A percentile compares a stretch with the other conserved stretches of the same genome.
These are phyloP conservation scores for Calocybe gambosa DNA, from an alignment of 1,284 basidiomycete genomes.

Conservation along the genomic window DNA sequence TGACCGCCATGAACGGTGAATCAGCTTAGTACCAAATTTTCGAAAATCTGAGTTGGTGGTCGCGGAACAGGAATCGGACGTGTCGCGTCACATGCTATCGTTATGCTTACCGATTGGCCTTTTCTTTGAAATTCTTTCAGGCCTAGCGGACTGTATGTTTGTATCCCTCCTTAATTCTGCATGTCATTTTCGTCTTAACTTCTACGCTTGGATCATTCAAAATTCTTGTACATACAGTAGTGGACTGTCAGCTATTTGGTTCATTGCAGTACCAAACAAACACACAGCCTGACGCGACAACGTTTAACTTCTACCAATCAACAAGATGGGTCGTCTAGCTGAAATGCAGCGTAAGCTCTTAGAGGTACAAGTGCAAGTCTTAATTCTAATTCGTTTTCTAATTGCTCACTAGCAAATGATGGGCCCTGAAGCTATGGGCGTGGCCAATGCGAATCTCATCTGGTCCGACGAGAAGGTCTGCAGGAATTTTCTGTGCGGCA, in stretches of 20 bases:
- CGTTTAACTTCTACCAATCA: constrained; percentile 8
- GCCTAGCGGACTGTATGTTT: too few relatives aligned
- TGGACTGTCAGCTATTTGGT: constrained; percentile 1
- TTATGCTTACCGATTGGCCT: background rate
- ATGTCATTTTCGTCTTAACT: too few relatives aligned
- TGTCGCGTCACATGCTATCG: background rate
- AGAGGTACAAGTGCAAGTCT: constrained; percentile 48
- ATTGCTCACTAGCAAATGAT: constrained; percentile 82
- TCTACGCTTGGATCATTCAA: too few relatives aligned
- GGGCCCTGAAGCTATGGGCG: constrained; percentile 98
- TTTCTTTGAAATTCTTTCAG: too few relatives aligned
- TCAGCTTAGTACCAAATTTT: background rate
- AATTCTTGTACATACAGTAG: too few relatives aligned
- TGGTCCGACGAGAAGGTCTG: constrained; percentile 99
- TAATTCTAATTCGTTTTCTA: constrained; percentile 8
- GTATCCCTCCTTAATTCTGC: too few relatives aligned
- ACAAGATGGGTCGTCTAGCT: constrained; percentile 72
- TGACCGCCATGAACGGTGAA: constrained; percentile 11
- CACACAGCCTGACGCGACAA: background rate
- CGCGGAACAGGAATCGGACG: background rate
- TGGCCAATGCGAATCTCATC: constrained; percentile 85
- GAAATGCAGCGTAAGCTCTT: constrained; percentile 93
- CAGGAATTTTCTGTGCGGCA: constrained; percentile 96
- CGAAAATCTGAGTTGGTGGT: background rate
- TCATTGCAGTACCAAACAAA: constrained; percentile 9